Evolutionary conservation across 225 moss, liverwort and hornwort species (phyloP).

Genomic region (Ulota crispa): DNA sequence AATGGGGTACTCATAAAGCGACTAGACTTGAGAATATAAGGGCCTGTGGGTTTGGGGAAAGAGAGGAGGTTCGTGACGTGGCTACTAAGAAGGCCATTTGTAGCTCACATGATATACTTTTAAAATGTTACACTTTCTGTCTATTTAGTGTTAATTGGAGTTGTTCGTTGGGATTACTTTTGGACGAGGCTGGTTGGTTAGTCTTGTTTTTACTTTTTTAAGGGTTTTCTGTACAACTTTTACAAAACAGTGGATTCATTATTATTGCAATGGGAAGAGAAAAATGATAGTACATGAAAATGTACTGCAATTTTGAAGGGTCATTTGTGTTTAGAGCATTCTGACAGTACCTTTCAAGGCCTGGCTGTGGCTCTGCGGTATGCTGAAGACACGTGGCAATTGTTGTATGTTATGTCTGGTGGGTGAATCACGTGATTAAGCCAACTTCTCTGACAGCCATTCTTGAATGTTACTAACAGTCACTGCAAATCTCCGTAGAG

Average conservation of each 20-base stretch:
- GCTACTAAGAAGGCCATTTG: conserved; percentile 25
- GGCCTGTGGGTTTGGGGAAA: conserved; percentile 10
- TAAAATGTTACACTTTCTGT: not conserved
- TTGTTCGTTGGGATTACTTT: not conserved
- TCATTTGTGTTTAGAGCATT: not conserved
- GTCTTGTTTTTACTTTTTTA: no score
- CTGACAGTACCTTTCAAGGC: not conserved
- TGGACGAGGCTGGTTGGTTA: not conserved
- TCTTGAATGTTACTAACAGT: no score
- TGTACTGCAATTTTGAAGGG: not conserved
- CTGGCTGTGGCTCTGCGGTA: not conserved
- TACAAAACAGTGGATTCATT: not conserved
- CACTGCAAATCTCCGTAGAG: no score
- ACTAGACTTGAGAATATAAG: not conserved
- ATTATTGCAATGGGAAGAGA: not conserved
- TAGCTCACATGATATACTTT: conserved; percentile 11
- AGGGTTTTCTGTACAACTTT: no score
- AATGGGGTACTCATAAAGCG: not conserved
- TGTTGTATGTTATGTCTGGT: not conserved
- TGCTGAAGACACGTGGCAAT: not conserved
- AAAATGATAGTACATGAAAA: not conserved
- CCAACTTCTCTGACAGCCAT: no score
- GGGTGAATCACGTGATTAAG: no score
- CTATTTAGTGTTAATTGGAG: not conserved
- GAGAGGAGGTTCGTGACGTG: conserved; percentile 17